Base-by-base conservation (phyloP, 2,329 filamentous ascomycete genomes). In the Nothophaeocryptopus gaeumannii region DNA sequence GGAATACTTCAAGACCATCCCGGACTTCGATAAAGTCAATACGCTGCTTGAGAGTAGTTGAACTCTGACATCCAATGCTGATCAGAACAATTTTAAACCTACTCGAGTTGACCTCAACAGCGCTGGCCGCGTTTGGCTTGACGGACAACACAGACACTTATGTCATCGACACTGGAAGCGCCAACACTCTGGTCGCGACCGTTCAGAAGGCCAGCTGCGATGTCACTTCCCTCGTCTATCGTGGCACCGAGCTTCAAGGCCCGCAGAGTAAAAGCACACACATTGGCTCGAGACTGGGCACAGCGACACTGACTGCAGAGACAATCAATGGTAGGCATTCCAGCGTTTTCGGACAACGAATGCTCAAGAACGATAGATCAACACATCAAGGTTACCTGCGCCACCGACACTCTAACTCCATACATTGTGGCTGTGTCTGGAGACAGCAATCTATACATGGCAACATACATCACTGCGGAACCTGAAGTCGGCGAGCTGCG, bases 401-500 rank as follows among this genome's bases (percentile, higher is more conserved):
- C 26, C 5, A 51, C 53, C 10, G 36, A 32, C 14, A 53, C 47
- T 13, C 44, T 56, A 12, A 53, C 50, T 8, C 53, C 53, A 12
- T 56, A 56, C 16, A 53, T 56, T 11, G 35, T 51, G 1, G 43
- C 39, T 8, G 47, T 50, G 3, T 50, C 50, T 5, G 53, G 53
- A 8, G 39, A 56, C 8, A 45, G 37, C 20, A 53, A 53, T 31
- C 35, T 56, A 16, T 56, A 56, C 44, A 53, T 56, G 47, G 53
- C 50, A 34, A 56, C 53, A 2, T 42, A 56, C 31, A 56, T 53
- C 40, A 53, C 53, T 16, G 50, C 53, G 5, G 47, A 56, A 15
- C 53, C 53, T 8, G 30, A 33, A 20, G 29, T 53, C 10, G 50
- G 50, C 8, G 53, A 56, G 31, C 47, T 56, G 13, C 53, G 53